Base-by-base conservation (phyloP, 441 rosid genomes). In the Croton laevigatus region DNA sequence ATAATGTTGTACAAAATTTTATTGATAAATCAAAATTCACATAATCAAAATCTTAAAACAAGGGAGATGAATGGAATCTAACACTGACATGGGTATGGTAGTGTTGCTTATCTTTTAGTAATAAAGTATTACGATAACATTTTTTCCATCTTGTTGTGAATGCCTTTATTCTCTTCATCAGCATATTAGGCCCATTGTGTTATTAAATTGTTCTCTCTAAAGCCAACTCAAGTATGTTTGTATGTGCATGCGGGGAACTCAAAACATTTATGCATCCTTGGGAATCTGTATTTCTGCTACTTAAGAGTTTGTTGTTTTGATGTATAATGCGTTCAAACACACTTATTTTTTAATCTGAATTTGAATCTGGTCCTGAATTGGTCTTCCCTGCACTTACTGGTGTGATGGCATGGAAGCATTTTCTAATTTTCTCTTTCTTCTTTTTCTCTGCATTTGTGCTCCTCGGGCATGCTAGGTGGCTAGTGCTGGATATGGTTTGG, bases 401-500 rank as follows among this genome's bases (percentile, higher is more conserved):
- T n/a, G 3, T 52, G 8, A 6, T 8, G 44, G 44, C 3, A 37
- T 27, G 40, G 72, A 44, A 19, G 16, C 60, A 11, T 38, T 23
- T 6, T 68, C 51, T 58, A 52, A 12, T 36, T 45, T 54, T 6
- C 66, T 67, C 55, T 78, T 51, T 45, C 36, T 53, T 14, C 6
- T 71, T 66, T 59, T 78, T 51, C 55, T 49, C 19, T 6, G 3
- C 23, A 44, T 68, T 27, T 7, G 5, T 68, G 40, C 13, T 17
- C 19, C 14, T 46, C 14, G 32, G 19, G 42, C 60, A 34, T 69
- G 72, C 40, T 78, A 91, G 98, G 88, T 94, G 75, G 94, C 85
- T 71, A 79, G 89, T 77, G 90, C 89, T 34, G 97, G 97, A 73
- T 94, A 82, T 83, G 94, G 95, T 68, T 78, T 61, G 59, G 96